Evolutionary conservation across 2,329 filamentous ascomycete species (phyloP).

Genomic region (Aspergillus tamarii): DNA sequence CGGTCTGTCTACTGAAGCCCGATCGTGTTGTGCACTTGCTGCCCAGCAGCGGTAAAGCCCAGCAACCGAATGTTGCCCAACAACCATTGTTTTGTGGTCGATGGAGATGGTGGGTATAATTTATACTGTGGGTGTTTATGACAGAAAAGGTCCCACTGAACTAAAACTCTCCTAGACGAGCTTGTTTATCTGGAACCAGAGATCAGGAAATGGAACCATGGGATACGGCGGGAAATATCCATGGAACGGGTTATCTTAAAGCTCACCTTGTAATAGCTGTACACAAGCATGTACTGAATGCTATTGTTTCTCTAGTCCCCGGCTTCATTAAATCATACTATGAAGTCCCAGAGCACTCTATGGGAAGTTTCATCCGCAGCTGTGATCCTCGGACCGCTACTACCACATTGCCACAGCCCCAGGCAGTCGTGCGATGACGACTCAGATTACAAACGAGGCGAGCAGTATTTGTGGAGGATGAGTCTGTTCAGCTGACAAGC

Average conservation of each 20-base stretch:
- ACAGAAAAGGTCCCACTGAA: slow-evolving; percentile 16
- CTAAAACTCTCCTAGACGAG: slow-evolving; percentile 2
- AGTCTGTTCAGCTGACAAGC: neutral
- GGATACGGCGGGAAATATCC: slow-evolving; percentile 10
- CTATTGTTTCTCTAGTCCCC: neutral
- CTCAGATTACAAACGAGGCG: neutral
- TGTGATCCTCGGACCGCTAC: neutral
- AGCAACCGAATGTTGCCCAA: slow-evolving; percentile 33
- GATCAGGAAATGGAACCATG: slow-evolving; percentile 8
- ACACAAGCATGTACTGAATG: neutral
- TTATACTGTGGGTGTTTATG: slow-evolving; percentile 5
- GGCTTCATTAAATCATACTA: neutral
- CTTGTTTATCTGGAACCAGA: slow-evolving; percentile 14
- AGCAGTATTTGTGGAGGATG: neutral
- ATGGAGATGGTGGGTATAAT: neutral
- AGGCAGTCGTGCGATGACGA: neutral
- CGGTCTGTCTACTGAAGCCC: slow-evolving; percentile 22
- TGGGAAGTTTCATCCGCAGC: neutral
- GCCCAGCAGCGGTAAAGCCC: slow-evolving; percentile 42
- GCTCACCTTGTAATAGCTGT: neutral
- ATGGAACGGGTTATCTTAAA: slow-evolving; percentile 2
- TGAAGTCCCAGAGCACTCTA: neutral
- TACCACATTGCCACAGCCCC: neutral
- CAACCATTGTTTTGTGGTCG: slow-evolving; percentile 20
- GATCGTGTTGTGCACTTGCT: slow-evolving; percentile 30